These are phyloP conservation scores for Acanthamoeba castellanii DNA, from an alignment of 208 protist genomes.

Conservation along the genomic window DNA sequence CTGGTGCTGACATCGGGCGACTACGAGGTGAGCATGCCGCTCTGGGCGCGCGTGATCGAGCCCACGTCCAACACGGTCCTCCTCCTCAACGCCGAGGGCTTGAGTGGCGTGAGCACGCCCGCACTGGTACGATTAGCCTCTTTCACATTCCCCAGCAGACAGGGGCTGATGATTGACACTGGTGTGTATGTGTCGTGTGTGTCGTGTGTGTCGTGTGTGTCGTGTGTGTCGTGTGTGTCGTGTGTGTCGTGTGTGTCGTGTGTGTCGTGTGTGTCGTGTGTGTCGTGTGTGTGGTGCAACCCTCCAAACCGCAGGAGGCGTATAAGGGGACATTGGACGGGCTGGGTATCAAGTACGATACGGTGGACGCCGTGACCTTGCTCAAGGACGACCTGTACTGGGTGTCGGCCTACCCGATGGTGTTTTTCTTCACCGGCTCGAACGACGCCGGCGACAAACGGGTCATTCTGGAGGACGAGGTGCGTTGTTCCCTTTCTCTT, in stretches of 20 bases:
- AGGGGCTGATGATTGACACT: no score
- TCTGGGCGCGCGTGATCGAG: neutral
- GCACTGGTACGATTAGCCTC: neutral
- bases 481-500: neutral
- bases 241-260: no score
- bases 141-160: neutral
- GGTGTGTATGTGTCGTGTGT: no score
- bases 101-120: neutral
- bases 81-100: neutral
- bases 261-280: no score
- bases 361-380: neutral
- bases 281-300: no score
- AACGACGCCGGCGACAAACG: neutral
- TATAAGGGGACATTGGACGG: neutral
- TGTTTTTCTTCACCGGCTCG: neutral
- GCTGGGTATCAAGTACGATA: neutral
- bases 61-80: neutral
- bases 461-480: neutral
- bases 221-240: no score
- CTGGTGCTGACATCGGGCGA: neutral
- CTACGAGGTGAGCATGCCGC: slow-evolving; percentile 41
- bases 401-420: neutral
- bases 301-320: no score
- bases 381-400: neutral
- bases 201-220: no score